Evolutionary conservation across 2,329 filamentous ascomycete species (phyloP).

Genomic region (Alternaria postmessia): DNA sequence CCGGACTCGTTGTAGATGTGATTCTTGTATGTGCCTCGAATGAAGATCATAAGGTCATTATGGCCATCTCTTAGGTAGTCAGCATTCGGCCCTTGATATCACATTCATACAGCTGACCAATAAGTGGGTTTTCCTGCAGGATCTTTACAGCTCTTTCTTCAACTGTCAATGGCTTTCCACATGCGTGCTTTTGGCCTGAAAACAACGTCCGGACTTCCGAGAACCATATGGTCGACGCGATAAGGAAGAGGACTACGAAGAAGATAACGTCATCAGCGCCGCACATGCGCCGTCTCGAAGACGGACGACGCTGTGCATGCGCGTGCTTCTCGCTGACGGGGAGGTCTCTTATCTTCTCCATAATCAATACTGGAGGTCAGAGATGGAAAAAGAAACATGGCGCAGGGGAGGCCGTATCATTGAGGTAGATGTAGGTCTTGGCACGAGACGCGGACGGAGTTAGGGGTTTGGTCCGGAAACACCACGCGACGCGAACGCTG

Average conservation of each 20-base stretch:
- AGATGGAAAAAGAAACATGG: not conserved
- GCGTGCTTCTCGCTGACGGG: slow-evolving; percentile 1
- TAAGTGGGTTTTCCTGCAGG: slow-evolving; percentile 50
- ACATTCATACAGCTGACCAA: slow-evolving; percentile 42
- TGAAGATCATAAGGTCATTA: slow-evolving; percentile 81
- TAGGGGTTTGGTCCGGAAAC: slow-evolving; percentile 19
- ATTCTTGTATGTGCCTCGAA: slow-evolving; percentile 74
- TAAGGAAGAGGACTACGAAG: slow-evolving; percentile 10
- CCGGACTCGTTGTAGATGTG: slow-evolving; percentile 69
- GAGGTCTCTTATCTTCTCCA: slow-evolving; percentile 18
- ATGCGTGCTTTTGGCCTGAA: slow-evolving; percentile 3
- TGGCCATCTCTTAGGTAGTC: slow-evolving; percentile 73
- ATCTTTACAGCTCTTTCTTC: slow-evolving; percentile 48
- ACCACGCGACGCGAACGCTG: slow-evolving; percentile 12
- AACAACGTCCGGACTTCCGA: slow-evolving; percentile 4
- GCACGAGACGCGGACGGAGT: slow-evolving; percentile 23
- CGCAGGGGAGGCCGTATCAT: not conserved
- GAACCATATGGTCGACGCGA: slow-evolving; percentile 16
- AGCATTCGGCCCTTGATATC: slow-evolving; percentile 18
- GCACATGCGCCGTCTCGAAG: slow-evolving; percentile 4
- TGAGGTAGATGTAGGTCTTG: slow-evolving; percentile 10
- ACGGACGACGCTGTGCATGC: not conserved
- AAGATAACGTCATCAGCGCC: slow-evolving; percentile 2
- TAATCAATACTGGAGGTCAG: slow-evolving; percentile 1
- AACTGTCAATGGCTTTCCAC: slow-evolving; percentile 22